phyloP scores from a whole-genome alignment of 176 grass and related monocot species.

The Zoysia japonica region DNA sequence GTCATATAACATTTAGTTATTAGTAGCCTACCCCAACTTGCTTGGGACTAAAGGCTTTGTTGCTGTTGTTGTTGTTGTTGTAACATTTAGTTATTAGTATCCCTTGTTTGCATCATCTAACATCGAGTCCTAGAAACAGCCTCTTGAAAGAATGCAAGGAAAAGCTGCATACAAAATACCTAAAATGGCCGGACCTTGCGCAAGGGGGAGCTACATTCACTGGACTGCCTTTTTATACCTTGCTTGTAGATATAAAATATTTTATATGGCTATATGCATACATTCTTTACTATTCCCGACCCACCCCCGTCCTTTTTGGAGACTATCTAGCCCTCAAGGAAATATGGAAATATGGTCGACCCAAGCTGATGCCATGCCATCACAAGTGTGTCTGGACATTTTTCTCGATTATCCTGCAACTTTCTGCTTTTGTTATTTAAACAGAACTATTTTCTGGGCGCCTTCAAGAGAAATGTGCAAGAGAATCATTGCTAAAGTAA shows the following conservation, averaged over 20 bases:
- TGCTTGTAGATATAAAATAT: background rate
- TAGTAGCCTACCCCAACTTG: background rate
- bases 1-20: background rate
- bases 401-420: background rate
- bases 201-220: too few species aligned
- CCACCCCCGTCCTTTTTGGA: background rate
- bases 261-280: background rate
- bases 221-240: background rate
- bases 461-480: constrained; percentile 1
- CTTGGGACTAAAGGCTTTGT: too few species aligned
- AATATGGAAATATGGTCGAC: background rate
- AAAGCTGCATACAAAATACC: too few species aligned
- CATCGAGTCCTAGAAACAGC: too few species aligned
- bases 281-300: background rate
- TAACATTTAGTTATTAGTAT: too few species aligned
- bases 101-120: too few species aligned
- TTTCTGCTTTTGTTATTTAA: constrained; percentile 14
- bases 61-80: too few species aligned
- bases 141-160: too few species aligned
- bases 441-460: background rate
- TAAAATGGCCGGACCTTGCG: too few species aligned
- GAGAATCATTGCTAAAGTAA: background rate
- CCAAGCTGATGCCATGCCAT: background rate
- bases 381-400: background rate
- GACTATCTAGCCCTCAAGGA: background rate